Evolutionary conservation across 2,329 filamentous ascomycete species (phyloP), one percentile per base, ranked within the genome.

Genomic region (Aspergillus melleus): DNA sequence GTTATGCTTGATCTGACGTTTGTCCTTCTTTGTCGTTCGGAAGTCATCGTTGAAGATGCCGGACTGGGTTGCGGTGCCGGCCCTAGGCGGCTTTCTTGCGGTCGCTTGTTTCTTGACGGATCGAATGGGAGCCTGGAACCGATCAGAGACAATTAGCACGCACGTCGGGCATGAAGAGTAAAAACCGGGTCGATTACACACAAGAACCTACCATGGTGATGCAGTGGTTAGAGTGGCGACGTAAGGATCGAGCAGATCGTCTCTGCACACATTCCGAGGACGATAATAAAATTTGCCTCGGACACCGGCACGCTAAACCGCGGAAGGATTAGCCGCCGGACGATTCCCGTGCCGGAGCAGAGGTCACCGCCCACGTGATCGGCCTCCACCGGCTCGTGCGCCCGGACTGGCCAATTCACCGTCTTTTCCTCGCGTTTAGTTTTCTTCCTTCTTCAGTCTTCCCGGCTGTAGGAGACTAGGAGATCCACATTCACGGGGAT

Each of bases 1-100:
- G 0, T 90, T 89, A 81, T 91, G 91, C 72, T 92, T 93, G 68
- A 96, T 91, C 36, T 83, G 80, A 24, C 89, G 90, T 80, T 94
- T 96, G 80, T 96, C 91, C 72, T 86, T 88, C 77, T 97, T 98
- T 64, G 84, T 87, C 57, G 87, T 84, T 61, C 87, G 80, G 76
- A 94, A 93, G 6, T 75, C 73, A 55, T 77, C 69, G 49, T 69
- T 62, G 54, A 75, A 71, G 26, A 61, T 59, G 22, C 55, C 58
- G 24, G 64, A 54, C 20, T 63, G 67, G 54, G 61, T 60, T 9
- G 65, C 59, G 14, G 60, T 61, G 50, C 66, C 64, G 61, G 64
- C 67, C 26, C 55, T 47, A 14, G 53, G 36, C 11, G 66, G 57
- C 55, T 65, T 68, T 32, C 62, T 64, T 42, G 54, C 42, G 29